A percentile compares a stretch with the other conserved stretches of the same genome.
Conservation (phyloP, 805 yeast genomes). For the Metschnikowia drakensbergensis region DNA sequence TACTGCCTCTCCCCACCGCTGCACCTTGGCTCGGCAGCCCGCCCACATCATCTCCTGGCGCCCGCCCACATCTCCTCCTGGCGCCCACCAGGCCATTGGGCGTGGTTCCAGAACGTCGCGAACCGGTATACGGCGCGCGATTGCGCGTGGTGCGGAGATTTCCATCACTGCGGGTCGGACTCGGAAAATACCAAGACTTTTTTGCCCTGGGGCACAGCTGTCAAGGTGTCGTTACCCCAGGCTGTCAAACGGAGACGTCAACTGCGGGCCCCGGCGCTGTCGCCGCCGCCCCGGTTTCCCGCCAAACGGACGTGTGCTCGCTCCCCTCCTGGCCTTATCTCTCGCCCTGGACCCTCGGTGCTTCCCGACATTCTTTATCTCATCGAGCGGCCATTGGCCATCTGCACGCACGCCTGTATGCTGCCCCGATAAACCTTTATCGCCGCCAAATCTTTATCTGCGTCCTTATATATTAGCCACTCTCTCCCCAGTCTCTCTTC, state of each 20-base stretch:
- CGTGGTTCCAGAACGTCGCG: no score
- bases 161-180: not conserved
- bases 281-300: no score
- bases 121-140: not conserved
- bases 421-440: not conserved
- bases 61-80: no score
- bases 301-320: no score
- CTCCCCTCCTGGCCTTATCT: not conserved
- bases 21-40: no score
- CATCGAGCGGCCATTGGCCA: not conserved
- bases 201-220: not conserved
- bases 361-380: slow-evolving; percentile 5
- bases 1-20: no score
- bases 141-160: slow-evolving; percentile 1
- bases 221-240: not conserved
- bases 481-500: not conserved
- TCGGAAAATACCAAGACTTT: not conserved
- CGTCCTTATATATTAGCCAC: not conserved
- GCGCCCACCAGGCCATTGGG: no score
- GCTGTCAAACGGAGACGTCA: no score
- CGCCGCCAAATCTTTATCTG: not conserved
- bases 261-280: no score
- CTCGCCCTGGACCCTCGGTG: not conserved
- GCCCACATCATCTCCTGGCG: no score
- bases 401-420: not conserved